Conservation (phyloP, 495 filamentous ascomycete genomes). For the Thozetella sp. region DNA sequence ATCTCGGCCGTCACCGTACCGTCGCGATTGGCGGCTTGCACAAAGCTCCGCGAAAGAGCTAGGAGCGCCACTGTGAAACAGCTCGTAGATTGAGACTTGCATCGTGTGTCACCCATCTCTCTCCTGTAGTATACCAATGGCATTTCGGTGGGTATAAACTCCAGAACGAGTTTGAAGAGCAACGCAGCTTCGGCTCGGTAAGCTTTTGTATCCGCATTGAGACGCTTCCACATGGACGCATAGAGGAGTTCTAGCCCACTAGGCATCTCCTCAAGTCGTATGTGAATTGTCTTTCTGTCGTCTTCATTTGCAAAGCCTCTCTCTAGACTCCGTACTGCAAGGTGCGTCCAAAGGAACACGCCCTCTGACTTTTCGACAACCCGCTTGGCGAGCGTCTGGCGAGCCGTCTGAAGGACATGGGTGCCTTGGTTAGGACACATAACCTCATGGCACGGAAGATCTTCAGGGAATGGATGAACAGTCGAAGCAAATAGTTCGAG, state of each 20-base stretch:
- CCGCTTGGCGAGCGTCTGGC: not conserved
- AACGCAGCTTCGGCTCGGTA: constrained; percentile 4
- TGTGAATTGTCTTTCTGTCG: not conserved
- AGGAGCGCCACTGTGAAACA: not conserved
- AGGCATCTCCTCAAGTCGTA: constrained; percentile 6
- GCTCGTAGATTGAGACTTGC: too few species aligned
- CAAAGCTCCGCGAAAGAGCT: not conserved
- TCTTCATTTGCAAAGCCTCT: constrained; percentile 5
- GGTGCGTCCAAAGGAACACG: constrained; percentile 9
- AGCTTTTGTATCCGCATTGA: constrained; percentile 2
- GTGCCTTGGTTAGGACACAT: too few species aligned
- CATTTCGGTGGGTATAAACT: not conserved
- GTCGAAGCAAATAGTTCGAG: not conserved
- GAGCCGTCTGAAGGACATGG: too few species aligned
- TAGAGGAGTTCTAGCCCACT: constrained; percentile 4
- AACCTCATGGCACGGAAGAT: not conserved
- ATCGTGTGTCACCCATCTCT: too few species aligned
- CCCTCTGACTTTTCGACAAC: constrained; percentile 7
- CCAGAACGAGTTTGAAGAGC: not conserved
- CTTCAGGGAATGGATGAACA: not conserved
- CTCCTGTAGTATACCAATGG: not conserved
- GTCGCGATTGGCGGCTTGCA: not conserved
- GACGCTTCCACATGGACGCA: constrained; percentile 9
- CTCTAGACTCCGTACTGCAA: constrained; percentile 4
- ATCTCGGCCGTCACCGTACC: not conserved